Evolutionary conservation across 352 stramenopile genomes (phyloP).

Genomic region (Phytopythium mirpurense): DNA sequence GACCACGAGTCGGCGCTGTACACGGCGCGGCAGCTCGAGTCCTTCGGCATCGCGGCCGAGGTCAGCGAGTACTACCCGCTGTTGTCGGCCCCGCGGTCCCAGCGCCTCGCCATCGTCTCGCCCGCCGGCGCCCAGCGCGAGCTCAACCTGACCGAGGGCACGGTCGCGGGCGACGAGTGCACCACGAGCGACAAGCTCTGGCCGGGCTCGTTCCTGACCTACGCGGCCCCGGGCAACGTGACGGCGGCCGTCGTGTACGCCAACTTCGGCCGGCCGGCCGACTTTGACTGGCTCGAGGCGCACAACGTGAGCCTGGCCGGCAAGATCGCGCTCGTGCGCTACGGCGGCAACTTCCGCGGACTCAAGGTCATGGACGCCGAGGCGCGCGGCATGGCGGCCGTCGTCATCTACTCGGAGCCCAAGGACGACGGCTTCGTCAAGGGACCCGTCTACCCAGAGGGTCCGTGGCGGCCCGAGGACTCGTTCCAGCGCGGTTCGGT

Average conservation of each 20-base stretch:
- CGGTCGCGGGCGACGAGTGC: slow-evolving; percentile 60
- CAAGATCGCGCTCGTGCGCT: slow-evolving; percentile 83
- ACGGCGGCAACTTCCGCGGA: slow-evolving; percentile 71
- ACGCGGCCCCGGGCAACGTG: slow-evolving; percentile 72
- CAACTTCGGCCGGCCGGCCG: slow-evolving; percentile 76
- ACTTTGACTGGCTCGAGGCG: slow-evolving; percentile 76
- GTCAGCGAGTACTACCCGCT: slow-evolving; percentile 61
- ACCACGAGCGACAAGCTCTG: slow-evolving; percentile 44
- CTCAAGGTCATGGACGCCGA: slow-evolving; percentile 86
- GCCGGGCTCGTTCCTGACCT: slow-evolving; percentile 73
- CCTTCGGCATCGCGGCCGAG: slow-evolving; percentile 50
- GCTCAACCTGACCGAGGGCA: slow-evolving; percentile 54
- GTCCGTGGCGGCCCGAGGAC: slow-evolving; percentile 61
- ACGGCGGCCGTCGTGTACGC: slow-evolving; percentile 79
- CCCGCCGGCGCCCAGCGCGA: slow-evolving; percentile 21
- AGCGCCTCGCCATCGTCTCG: slow-evolving; percentile 37
- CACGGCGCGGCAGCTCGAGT: slow-evolving; percentile 46
- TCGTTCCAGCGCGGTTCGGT: slow-evolving; percentile 85
- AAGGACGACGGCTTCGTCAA: slow-evolving; percentile 70
- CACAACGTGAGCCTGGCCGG: slow-evolving; percentile 66
- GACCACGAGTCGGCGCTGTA: slow-evolving; percentile 63
- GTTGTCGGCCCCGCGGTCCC: slow-evolving; percentile 51
- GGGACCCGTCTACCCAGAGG: slow-evolving; percentile 65
- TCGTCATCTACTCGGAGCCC: slow-evolving; percentile 89
- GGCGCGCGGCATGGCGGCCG: slow-evolving; percentile 58